Base-by-base conservation (phyloP, 345 rosid genomes). In the Lepidium didymum region DNA sequence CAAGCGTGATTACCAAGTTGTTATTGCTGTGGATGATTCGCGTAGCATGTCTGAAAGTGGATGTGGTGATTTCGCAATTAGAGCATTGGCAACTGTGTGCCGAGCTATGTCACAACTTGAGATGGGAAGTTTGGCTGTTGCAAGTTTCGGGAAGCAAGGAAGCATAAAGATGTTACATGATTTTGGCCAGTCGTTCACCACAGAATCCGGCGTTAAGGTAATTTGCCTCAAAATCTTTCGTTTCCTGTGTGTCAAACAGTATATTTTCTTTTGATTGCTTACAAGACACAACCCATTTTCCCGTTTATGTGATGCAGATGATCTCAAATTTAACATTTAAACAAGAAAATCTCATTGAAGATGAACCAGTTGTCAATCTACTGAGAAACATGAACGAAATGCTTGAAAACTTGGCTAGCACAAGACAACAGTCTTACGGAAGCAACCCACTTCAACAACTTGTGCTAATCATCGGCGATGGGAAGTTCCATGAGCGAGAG, bases 391-490 rank as follows among this genome's bases (percentile, higher is more conserved):
- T 91, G 72, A 80, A 83, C 67, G 79, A 85, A 43, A 80, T 86
- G 89, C 84, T 94, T 53, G 96, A 94, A 53, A 47, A 75, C 58
- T 77, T 92, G 15, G 94, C 86, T 49, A 56, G 80, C 49, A 86
- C 69, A 55, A 88, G 96, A 16, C 74, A 95, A 19, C 92, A 84
- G 37, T 87, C 97, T 31, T 88, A 86, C n/a, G 95, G 96, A n/a
- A 95, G 88, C 66, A 94, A 91, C 76, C 96, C 97, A 0, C 84
- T 94, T 14, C 96, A 91, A 79, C 97, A 94, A 78, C 97, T 94
- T 68, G 99, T 94, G 51, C 80, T 94, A 66, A 81, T 91, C 40
- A 89, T 94, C 4, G 96, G 90, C 0, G 99, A 91, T 70, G 97
- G 99, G 12, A 87, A 86, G 53, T 87, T 94, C 80, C 91, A 91